Evolutionary conservation across 1,284 basidiomycete genomes (phyloP).

Genomic region (Melanopsichium pennsylvanicum): DNA sequence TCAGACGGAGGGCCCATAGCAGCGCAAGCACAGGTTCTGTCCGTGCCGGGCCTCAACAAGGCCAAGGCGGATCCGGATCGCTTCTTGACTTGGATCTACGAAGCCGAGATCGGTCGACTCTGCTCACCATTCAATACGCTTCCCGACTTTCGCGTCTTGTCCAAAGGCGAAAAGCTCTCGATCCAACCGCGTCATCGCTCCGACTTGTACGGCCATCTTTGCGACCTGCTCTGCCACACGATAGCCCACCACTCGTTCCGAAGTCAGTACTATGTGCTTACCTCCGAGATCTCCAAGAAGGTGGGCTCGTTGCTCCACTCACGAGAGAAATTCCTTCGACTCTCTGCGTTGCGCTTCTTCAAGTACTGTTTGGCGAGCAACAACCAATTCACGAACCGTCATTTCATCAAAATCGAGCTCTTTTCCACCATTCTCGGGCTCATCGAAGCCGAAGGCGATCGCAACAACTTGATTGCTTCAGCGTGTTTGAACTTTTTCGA

Average conservation of each 20-base stretch:
- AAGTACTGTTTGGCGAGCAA: constrained; percentile 82
- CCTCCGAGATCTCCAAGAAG: constrained; percentile 53
- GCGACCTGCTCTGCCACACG: constrained; percentile 89
- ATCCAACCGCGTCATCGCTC: constrained; percentile 27
- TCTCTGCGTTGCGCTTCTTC: constrained; percentile 79
- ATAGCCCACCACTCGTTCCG: constrained; percentile 81
- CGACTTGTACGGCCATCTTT: constrained; percentile 68
- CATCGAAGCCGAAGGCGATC: constrained; percentile 78
- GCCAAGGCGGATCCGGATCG: constrained; percentile 81
- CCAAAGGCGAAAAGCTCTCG: constrained; percentile 35
- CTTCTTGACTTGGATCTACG: constrained; percentile 94
- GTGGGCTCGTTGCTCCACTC: constrained; percentile 71
- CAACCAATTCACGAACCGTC: constrained; percentile 84
- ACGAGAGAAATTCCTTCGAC: constrained; percentile 82
- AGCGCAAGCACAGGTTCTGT: constrained; percentile 66
- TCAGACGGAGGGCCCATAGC: constrained; percentile 60
- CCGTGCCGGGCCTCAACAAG: constrained; percentile 65
- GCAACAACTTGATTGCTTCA: constrained; percentile 91
- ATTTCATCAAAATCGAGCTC: constrained; percentile 84
- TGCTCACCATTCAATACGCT: constrained; percentile 81
- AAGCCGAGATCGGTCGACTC: constrained; percentile 75
- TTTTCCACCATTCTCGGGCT: constrained; percentile 83
- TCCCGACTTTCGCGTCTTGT: constrained; percentile 72
- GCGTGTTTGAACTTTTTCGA: constrained; percentile 97
- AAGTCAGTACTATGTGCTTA: constrained; percentile 85